Evolutionary conservation across 2,329 filamentous ascomycete genomes (phyloP).

Genomic region (Acrodontium crateriforme): DNA sequence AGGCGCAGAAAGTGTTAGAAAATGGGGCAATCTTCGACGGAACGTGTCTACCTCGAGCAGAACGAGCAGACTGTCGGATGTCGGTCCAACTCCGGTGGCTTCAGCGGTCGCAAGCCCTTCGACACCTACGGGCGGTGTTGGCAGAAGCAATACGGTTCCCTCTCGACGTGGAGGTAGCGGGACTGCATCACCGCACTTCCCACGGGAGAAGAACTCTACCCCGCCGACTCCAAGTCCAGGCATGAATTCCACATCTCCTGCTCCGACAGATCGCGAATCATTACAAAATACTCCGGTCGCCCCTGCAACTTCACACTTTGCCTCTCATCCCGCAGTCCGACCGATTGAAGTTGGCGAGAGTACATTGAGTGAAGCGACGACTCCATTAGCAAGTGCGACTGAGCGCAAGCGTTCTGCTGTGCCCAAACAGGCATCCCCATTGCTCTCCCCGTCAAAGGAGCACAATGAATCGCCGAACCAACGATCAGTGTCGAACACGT

Average conservation of each 20-base stretch:
- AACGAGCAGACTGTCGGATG: conserved; percentile 63
- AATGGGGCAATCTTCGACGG: conserved; percentile 63
- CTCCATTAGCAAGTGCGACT: conserved; percentile 18
- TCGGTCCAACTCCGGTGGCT: conserved; percentile 54
- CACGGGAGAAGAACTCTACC: conserved; percentile 36
- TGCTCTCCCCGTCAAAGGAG: conserved; percentile 16
- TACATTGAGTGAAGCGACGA: conserved; percentile 26
- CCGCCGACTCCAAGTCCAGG: conserved; percentile 33
- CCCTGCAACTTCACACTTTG: conserved; percentile 17
- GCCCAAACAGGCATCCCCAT: conserved; percentile 23
- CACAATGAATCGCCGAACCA: conserved; percentile 12
- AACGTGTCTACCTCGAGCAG: conserved; percentile 91
- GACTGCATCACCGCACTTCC: conserved; percentile 53
- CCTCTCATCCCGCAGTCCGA: conserved; percentile 6
- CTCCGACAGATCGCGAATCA: conserved; percentile 13
- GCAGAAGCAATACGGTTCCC: conserved; percentile 81
- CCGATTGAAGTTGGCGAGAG: conserved; percentile 27
- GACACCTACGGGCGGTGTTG: conserved; percentile 37
- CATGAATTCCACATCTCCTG: conserved; percentile 11
- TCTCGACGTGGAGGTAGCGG: conserved; percentile 61
- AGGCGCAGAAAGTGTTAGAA: conserved; percentile 72
- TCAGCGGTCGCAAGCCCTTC: conserved; percentile 29
- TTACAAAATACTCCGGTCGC: conserved; percentile 18
- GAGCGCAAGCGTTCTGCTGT: too few relatives aligned
- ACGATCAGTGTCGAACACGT: conserved; percentile 15